Evolutionary conservation across 2,329 filamentous ascomycete genomes (phyloP).

Genomic region (Dichotomopilus funicola): DNA sequence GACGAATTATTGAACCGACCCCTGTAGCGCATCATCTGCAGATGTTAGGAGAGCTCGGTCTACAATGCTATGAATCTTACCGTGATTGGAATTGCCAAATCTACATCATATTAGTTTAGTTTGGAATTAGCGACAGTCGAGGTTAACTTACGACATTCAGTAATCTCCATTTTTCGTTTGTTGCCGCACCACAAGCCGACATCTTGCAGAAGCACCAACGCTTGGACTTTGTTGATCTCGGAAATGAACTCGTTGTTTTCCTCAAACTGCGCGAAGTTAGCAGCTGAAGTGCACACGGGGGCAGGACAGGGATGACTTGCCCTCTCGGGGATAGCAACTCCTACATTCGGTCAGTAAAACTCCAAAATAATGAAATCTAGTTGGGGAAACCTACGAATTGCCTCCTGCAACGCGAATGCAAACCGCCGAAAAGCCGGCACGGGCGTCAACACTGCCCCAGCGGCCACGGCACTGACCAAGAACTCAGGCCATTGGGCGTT

Average conservation of each 20-base stretch:
- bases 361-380: background rate
- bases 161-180: conserved; percentile 50
- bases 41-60: conserved; percentile 15
- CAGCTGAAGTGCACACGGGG: background rate
- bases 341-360: conserved; percentile 14
- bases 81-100: conserved; percentile 25
- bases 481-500: conserved; percentile 52
- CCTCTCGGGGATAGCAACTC: conserved; percentile 28
- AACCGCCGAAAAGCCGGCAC: conserved; percentile 54
- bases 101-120: conserved; percentile 12
- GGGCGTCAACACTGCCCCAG: conserved; percentile 54
- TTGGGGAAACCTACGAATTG: conserved; percentile 35
- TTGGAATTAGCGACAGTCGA: background rate
- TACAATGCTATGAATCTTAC: conserved; percentile 7
- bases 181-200: conserved; percentile 50
- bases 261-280: conserved; percentile 36
- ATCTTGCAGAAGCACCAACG: conserved; percentile 43
- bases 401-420: conserved; percentile 49
- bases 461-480: conserved; percentile 52
- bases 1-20: conserved; percentile 52
- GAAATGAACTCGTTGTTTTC: conserved; percentile 41
- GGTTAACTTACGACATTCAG: conserved; percentile 41
- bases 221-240: conserved; percentile 44
- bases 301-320: conserved; percentile 20
- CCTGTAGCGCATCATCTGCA: conserved; percentile 47